Percentiles rank a stretch among this genome's conserved stretches.
Evolutionary conservation across 805 yeast genomes (phyloP).

Genomic region (Starmerella vitae): DNA sequence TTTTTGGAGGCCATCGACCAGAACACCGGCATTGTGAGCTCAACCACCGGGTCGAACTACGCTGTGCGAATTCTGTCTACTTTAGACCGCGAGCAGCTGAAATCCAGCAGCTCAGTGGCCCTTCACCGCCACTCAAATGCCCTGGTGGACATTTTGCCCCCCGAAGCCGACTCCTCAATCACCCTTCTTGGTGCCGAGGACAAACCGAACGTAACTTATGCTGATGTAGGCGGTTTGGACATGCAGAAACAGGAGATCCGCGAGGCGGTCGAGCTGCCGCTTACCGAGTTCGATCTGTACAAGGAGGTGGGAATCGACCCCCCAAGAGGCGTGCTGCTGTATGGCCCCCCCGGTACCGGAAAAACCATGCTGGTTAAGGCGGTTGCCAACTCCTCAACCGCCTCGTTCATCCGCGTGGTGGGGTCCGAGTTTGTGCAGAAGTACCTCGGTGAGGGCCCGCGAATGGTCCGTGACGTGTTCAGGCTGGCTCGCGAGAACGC

Average conservation of each 20-base stretch:
- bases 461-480: constrained; percentile 98
- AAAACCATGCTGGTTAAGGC: constrained; percentile 98
- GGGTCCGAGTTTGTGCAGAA: constrained; percentile 98
- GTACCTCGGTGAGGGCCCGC: constrained; percentile 97
- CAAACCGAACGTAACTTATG: constrained; percentile 89
- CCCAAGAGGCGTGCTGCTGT: constrained; percentile 90
- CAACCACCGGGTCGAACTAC: constrained; percentile 94
- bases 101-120: constrained; percentile 92
- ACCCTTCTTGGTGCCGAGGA: constrained; percentile 91
- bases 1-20: constrained; percentile 95
- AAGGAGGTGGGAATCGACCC: constrained; percentile 98
- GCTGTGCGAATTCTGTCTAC: constrained; percentile 93
- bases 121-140: constrained; percentile 98
- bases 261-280: constrained; percentile 95
- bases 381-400: constrained; percentile 92
- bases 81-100: constrained; percentile 82
- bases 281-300: constrained; percentile 89
- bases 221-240: constrained; percentile 97
- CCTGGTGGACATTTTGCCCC: constrained; percentile 90
- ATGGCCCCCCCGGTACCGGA: constrained; percentile 99
- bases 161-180: constrained; percentile 95
- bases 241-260: constrained; percentile 98
- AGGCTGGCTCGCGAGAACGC: constrained; percentile 94
- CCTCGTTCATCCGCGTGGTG: constrained; percentile 88
- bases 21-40: constrained; percentile 89